phyloP scores from a whole-genome alignment of 2,329 filamentous ascomycete species.

The Hypoxylon sp. region DNA sequence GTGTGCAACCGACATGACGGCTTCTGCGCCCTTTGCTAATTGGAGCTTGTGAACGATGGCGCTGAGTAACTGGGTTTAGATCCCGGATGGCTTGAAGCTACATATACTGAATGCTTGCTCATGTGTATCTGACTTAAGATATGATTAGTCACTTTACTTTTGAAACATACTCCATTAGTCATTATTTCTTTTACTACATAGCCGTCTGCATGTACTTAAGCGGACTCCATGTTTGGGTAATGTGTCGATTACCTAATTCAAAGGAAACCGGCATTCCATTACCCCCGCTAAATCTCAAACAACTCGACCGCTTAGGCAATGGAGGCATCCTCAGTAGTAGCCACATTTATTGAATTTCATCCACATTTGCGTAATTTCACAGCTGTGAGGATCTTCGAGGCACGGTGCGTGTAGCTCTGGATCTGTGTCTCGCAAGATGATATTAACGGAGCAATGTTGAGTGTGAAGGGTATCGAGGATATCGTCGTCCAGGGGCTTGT shows the following conservation, averaged over 20 bases:
- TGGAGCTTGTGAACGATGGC: background rate
- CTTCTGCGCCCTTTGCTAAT: background rate
- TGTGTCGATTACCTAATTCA: too few species aligned
- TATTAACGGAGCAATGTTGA: constrained; percentile 13
- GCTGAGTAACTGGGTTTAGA: background rate
- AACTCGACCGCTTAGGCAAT: too few species aligned
- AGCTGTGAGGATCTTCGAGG: constrained; percentile 13
- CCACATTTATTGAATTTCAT: constrained; percentile 26
- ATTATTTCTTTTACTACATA: background rate
- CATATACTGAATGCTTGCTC: background rate
- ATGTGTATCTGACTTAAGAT: background rate
- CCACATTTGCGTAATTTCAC: constrained; percentile 26
- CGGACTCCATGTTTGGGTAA: too few species aligned
- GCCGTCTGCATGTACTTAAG: too few species aligned
- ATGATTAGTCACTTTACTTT: background rate
- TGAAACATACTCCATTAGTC: background rate
- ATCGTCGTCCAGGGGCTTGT: constrained; percentile 22
- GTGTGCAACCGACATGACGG: background rate
- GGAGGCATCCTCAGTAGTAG: constrained; percentile 6
- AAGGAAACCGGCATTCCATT: too few species aligned
- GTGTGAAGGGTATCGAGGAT: constrained; percentile 24
- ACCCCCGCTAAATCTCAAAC: too few species aligned
- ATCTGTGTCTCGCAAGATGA: constrained; percentile 18
- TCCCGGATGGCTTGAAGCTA: background rate
- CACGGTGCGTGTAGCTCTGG: constrained; percentile 11